Evolutionary conservation across 2,329 filamentous ascomycete species (phyloP), one percentile per base, ranked within the genome.

Genomic region (Trichoderma koningii): DNA sequence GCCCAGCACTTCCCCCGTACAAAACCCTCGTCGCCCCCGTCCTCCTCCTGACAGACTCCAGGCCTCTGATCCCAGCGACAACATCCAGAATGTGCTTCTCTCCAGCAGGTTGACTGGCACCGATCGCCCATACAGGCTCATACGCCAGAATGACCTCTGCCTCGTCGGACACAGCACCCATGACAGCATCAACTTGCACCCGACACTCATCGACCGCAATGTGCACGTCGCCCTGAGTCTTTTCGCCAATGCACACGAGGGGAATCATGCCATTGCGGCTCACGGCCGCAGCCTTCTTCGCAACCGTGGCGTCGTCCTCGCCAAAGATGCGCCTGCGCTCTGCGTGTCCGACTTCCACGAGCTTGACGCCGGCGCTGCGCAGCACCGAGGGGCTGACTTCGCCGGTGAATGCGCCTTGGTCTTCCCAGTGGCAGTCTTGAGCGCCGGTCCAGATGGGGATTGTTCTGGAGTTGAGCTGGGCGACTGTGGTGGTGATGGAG

Each of bases 121-220:
- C 92, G 75, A 95, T 96, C 0, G 92, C 92, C 92, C 92, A 96
- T 1, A 95, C 91, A 7, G 92, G 92, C 79, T 96, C 92, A 73
- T 96, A 96, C 0, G 92, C 92, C 65, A 96, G 82, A 7, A 94
- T 85, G 5, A 95, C 83, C 55, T 92, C 88, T 0, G 87, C 85
- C 17, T 86, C 81, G 12, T 80, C 79, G 0, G 87, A 83, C 7
- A 94, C 79, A 0, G 81, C 83, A 1, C 78, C 78, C 59, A 95
- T 74, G 2, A 91, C 86, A 1, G 85, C 80, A 45, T 82, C 80
- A 64, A 96, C 81, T 76, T 94, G 90, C 5, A 79, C 77, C 42
- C 78, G 80, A 71, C 90, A 91, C 75, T 93, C 89, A 15, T 80
- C 76, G 2, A 91, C 83, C 0, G 91, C 90, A 1, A 80, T 73